Percentiles rank a stretch among this genome's conserved stretches.
phyloP scores from a whole-genome alignment of 2,329 filamentous ascomycete genomes.

The Calonectria leucothoes region DNA sequence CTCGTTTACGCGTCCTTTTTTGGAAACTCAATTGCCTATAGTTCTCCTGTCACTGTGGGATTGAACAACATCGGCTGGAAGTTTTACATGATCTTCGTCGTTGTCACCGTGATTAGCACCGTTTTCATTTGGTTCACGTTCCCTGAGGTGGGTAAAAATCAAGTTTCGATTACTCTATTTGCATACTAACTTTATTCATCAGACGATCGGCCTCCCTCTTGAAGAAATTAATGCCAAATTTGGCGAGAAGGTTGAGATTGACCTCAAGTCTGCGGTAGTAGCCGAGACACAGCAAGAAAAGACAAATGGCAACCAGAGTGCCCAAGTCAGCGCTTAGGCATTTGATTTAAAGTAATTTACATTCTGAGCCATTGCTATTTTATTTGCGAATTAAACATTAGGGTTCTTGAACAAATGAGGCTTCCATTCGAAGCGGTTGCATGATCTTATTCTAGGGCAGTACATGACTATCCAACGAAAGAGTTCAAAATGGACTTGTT shows the following conservation, averaged over 20 bases:
- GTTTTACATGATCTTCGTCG: slow-evolving; percentile 40
- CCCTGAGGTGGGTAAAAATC: slow-evolving; percentile 23
- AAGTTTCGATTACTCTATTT: neutral
- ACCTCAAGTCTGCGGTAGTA: slow-evolving; percentile 25
- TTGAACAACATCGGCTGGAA: slow-evolving; percentile 36
- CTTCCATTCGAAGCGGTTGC: no score
- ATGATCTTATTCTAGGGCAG: neutral
- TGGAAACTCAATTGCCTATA: slow-evolving; percentile 29
- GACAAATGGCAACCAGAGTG: neutral
- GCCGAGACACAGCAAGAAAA: slow-evolving; percentile 15
- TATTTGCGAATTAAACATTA: neutral
- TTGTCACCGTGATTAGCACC: slow-evolving; percentile 27
- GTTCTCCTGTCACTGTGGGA: slow-evolving; percentile 27
- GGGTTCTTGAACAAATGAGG: no score
- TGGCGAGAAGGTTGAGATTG: slow-evolving; percentile 27
- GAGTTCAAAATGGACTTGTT: neutral
- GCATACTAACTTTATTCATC: neutral
- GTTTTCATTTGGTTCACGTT: slow-evolving; percentile 42
- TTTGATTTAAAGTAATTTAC: neutral
- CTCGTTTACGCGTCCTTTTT: slow-evolving; percentile 24
- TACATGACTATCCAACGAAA: neutral
- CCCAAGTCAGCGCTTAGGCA: neutral
- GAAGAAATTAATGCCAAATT: slow-evolving; percentile 33
- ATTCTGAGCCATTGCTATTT: no score
- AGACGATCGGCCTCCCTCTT: slow-evolving; percentile 26